phyloP scores from a whole-genome alignment of 169 alveolate genomes.

The Plasmodium gonderi region DNA sequence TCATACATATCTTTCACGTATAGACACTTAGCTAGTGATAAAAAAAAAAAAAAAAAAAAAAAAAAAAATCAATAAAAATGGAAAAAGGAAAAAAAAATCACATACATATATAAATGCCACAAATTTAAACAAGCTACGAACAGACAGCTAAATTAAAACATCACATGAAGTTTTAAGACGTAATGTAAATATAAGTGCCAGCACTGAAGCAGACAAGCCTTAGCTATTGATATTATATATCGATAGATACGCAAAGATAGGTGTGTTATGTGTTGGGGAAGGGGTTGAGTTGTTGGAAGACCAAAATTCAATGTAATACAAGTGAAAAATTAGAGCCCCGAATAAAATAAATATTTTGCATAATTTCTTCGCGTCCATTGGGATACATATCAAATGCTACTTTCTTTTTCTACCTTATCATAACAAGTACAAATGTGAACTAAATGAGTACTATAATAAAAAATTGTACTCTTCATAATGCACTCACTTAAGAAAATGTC shows the following conservation, averaged over 20 bases:
- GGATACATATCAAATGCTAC: too few relatives aligned
- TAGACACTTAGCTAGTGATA: background rate
- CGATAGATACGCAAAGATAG: too few relatives aligned
- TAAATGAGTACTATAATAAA: background rate
- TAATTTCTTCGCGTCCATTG: too few relatives aligned
- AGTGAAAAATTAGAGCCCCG: too few relatives aligned
- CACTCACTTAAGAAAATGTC: background rate
- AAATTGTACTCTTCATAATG: too few relatives aligned
- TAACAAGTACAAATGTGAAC: background rate
- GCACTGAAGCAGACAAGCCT: background rate
- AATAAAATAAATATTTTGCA: too few relatives aligned
- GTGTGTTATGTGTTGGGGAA: too few relatives aligned
- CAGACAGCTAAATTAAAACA: background rate
- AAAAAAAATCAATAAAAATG: background rate
- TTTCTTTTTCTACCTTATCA: too few relatives aligned
- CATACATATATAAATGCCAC: background rate
- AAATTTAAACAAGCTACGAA: background rate
- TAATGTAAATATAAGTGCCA: background rate
- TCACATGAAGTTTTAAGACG: background rate
- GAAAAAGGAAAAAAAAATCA: conserved; percentile 1
- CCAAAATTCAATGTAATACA: too few relatives aligned
- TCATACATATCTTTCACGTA: background rate
- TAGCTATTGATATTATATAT: too few relatives aligned
- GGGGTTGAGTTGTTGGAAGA: too few relatives aligned
- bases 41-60: background rate